Evolutionary conservation across 129 eudicot species (phyloP), one percentile per base, ranked within the genome.

Genomic region (Dittrichia graveolens): DNA sequence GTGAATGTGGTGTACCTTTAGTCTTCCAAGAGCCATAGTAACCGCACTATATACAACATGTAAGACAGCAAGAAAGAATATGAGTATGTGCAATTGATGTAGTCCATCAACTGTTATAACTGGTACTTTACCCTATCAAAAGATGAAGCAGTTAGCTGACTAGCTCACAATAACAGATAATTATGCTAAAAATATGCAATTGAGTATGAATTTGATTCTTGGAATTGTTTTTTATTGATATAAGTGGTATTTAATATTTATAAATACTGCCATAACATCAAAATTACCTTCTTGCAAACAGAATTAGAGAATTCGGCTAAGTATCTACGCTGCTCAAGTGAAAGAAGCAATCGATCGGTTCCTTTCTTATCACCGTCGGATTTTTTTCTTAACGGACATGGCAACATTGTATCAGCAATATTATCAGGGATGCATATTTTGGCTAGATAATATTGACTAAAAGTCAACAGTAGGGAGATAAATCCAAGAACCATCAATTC

Each of bases 401-500:
- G 98, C 83, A 89, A 76, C 98, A 93, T 93, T 45, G 85, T 80
- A 68, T 89, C 73, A 4, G 90, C 95, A 44, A 82, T 67, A 16
- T 61, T 60, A 16, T 67, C 34, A 0, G 96, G 91, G 59, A 93
- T 84, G 71, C 98, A 93, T 19, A 93, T 89, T 65, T 78, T 76
- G 50, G 85, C 85, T 47, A 89, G 85, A 84, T 87, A 89, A 48
- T 66, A 75, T 69, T 89, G 95, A 80, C 89, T 78, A 77, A 91
- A 91, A 61, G 93, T 89, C 72, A 91, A 81, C 14, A 84, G 72
- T 48, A 92, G 65, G 1, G 98, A 93, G 63, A 89, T 93, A 81
- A 89, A 89, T 16, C 98, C 98, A 3, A 93, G 81, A 80, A 93
- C 75, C 98, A 92, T 92, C 90, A 92, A 75, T 73, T 92, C 98